phyloP scores from a whole-genome alignment of 805 yeast species.

The Pichia cabralensis region DNA sequence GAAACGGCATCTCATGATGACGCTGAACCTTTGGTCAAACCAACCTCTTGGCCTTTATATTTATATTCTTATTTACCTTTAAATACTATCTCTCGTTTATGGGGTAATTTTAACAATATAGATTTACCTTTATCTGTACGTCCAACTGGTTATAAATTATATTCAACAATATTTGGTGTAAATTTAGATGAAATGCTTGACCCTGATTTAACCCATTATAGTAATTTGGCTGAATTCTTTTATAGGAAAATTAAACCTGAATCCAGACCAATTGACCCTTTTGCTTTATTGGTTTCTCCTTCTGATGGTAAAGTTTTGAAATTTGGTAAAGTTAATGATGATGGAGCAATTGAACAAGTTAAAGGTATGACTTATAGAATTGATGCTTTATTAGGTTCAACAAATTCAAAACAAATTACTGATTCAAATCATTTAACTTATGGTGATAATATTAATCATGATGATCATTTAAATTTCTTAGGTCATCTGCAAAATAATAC shows the following conservation, averaged over 20 bases:
- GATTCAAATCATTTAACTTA: too few species aligned
- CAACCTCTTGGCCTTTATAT: conserved; percentile 81
- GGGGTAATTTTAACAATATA: conserved; percentile 87
- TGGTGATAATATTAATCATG: too few species aligned
- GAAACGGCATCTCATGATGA: conserved; percentile 21
- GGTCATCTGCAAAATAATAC: conserved; percentile 10
- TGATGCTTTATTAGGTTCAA: conserved; percentile 73
- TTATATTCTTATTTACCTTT: conserved; percentile 86
- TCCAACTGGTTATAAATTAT: conserved; percentile 68
- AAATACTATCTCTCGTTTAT: conserved; percentile 79
- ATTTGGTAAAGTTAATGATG: conserved; percentile 58
- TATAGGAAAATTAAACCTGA: conserved; percentile 74
- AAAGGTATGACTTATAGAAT: conserved; percentile 92
- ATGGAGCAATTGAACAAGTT: conserved; percentile 91
- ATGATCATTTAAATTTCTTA: conserved; percentile 5
- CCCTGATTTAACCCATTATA: conserved; percentile 62
- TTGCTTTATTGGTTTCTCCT: conserved; percentile 69
- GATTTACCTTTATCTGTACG: conserved; percentile 84
- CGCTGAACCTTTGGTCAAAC: conserved; percentile 32
- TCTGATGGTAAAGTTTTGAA: conserved; percentile 88
- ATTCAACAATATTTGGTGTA: conserved; percentile 76
- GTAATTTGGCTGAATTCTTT: conserved; percentile 83
- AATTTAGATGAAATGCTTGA: conserved; percentile 84
- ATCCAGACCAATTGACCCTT: conserved; percentile 62
- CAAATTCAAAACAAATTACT: conserved; percentile 6